Base-by-base conservation (phyloP, 2,329 filamentous ascomycete genomes). In the Diaporthe citriasiana region DNA sequence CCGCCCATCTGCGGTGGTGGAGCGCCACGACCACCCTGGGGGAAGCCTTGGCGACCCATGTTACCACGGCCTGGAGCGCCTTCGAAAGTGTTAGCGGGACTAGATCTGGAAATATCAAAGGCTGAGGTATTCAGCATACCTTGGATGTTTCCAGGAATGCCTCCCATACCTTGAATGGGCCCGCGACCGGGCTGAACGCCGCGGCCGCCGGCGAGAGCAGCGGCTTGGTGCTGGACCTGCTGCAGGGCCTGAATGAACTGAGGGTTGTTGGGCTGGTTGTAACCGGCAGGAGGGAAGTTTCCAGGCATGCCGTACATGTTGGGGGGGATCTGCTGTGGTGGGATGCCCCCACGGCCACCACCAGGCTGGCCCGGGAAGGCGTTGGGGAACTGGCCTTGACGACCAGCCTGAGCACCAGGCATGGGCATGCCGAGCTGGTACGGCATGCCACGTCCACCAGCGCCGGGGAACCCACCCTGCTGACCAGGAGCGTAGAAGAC, bases 401-500 rank as follows among this genome's bases (percentile, higher is more conserved):
- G 95, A 79, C 94, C 94, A 79, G 91, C 93, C 82, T 95, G 94
- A 78, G 92, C 92, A 79, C 89, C 90, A 74, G 94, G 93, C 83
- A 93, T 89, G 75, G 87, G 89, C 85, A 93, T 90, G 73, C 86
- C 89, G 68, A 86, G 86, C 81, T 92, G 90, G 87, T 93, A 93
- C 69, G 89, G 89, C 84, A 93, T 90, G 72, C 90, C 91, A 75
- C 91, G 91, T 75, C 87, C 89, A 76, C 80, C 83, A 80, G 90
- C 88, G 76, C 90, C 90, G 77, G 92, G 87, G 87, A 92, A 93
- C 75, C 88, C 89, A 77, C 92, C 92, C 87, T 95, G 91, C 85
- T 95, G 92, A 70, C 94, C 94, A 77, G 94, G 93, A 76, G 93
- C 93, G 83, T 97, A 97, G 90, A 97, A 98, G 87, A 98, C 95